Conservation (phyloP, 2,329 filamentous ascomycete species). For the Drechslerella dactyloides region DNA sequence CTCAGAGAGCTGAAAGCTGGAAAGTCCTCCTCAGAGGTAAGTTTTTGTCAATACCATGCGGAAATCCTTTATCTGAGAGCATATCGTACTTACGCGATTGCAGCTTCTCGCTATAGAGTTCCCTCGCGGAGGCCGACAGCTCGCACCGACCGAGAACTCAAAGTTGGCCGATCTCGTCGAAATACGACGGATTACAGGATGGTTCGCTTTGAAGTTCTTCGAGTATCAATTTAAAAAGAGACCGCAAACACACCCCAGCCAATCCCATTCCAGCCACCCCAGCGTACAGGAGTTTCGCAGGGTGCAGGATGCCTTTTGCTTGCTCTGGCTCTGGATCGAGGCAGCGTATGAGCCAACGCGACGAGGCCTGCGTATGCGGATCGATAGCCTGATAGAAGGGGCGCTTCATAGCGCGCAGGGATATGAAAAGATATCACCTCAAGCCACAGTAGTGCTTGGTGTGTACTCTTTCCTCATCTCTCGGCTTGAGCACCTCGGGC, state of each 20-base stretch:
- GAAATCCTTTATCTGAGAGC: too few species aligned
- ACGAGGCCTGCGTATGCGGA: too few species aligned
- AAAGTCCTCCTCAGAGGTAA: too few species aligned
- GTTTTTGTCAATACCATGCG: too few species aligned
- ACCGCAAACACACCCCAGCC: too few species aligned
- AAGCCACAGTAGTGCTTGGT: not conserved
- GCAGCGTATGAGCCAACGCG: not conserved
- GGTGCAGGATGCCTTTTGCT: slow-evolving; percentile 8
- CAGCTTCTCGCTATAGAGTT: too few species aligned
- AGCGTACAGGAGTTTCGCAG: not conserved
- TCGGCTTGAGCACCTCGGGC: not conserved
- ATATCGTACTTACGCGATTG: too few species aligned
- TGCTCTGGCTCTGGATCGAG: slow-evolving; percentile 22
- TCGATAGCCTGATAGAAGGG: too few species aligned
- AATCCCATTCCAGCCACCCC: not conserved
- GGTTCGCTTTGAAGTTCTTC: slow-evolving; percentile 17
- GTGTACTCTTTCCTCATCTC: not conserved
- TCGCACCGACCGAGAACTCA: not conserved
- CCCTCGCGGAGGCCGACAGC: not conserved
- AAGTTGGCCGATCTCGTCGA: not conserved
- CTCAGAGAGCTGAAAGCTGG: too few species aligned
- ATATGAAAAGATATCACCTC: not conserved
- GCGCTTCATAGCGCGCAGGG: not conserved
- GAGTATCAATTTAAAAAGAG: not conserved
- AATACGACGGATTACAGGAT: slow-evolving; percentile 8